Evolutionary conservation across 1,284 basidiomycete genomes (phyloP).

Genomic region (Papiliotrema laurentii): DNA sequence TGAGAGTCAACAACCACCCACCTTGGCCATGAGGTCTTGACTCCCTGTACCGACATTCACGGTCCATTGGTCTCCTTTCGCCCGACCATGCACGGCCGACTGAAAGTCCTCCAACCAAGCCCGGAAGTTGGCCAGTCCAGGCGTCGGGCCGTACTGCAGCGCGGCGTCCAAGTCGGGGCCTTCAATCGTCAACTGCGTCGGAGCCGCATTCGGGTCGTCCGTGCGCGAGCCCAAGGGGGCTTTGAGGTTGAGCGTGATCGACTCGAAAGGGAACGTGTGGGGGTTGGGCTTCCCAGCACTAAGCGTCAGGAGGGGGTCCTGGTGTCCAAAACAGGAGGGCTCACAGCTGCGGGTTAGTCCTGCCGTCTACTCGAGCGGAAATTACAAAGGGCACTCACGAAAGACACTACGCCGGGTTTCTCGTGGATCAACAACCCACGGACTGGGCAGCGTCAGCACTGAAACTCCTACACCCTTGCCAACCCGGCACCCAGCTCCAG

Average conservation of each 20-base stretch:
- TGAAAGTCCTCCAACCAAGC: slow-evolving; percentile 68
- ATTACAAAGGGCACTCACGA: slow-evolving; percentile 52
- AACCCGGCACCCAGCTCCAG: too few species aligned
- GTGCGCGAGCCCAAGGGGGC: slow-evolving; percentile 53
- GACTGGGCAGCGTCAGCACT: slow-evolving; percentile 44
- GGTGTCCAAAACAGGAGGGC: not conserved
- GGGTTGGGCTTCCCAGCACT: slow-evolving; percentile 69
- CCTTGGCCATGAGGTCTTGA: slow-evolving; percentile 85
- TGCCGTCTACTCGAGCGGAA: slow-evolving; percentile 4
- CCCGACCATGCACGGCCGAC: slow-evolving; percentile 56
- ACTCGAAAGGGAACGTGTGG: slow-evolving; percentile 82
- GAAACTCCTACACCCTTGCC: too few species aligned
- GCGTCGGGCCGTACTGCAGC: slow-evolving; percentile 73
- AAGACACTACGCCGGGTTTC: slow-evolving; percentile 73
- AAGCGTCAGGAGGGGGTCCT: not conserved
- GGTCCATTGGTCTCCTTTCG: slow-evolving; percentile 58
- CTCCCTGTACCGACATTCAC: slow-evolving; percentile 76
- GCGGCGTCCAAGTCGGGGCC: slow-evolving; percentile 59
- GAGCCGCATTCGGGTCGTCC: slow-evolving; percentile 28
- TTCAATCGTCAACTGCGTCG: slow-evolving; percentile 54
- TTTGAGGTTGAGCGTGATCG: slow-evolving; percentile 57
- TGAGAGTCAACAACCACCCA: too few species aligned
- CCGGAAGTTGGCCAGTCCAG: slow-evolving; percentile 61
- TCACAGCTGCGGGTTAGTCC: slow-evolving; percentile 7
- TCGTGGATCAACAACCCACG: slow-evolving; percentile 71